Percentiles rank a stretch among this genome's conserved stretches.
These are phyloP conservation scores for Diutina mesorugosa DNA, from an alignment of 1,139 yeast species.

Conservation along the genomic window DNA sequence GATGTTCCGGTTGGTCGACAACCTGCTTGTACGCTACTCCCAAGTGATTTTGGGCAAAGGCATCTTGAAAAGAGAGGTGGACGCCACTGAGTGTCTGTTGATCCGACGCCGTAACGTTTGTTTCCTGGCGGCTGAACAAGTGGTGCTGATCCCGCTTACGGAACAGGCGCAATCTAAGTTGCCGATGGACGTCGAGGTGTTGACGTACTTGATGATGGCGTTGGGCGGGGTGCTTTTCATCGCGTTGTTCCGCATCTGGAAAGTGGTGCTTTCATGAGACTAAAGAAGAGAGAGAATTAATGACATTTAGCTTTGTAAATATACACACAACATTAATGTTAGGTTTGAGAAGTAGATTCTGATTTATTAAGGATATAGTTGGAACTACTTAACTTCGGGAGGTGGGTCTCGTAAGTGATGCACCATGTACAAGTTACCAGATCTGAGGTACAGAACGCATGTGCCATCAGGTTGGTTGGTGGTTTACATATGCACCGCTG, in stretches of 20 bases:
- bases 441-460: too few species aligned
- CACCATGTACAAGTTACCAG: too few species aligned
- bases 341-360: too few species aligned
- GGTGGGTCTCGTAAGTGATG: too few species aligned
- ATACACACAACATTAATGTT: neutral
- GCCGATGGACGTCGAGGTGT: neutral
- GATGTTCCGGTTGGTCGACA: slow-evolving; percentile 21
- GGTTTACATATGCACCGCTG: too few species aligned
- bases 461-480: too few species aligned
- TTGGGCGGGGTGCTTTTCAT: neutral
- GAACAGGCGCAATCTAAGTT: slow-evolving; percentile 11
- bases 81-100: slow-evolving; percentile 19
- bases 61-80: slow-evolving; percentile 24
- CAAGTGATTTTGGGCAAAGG: slow-evolving; percentile 28
- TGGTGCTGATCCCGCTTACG: slow-evolving; percentile 29
- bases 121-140: slow-evolving; percentile 30
- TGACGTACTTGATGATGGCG: neutral
- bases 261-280: neutral
- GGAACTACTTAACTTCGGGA: too few species aligned
- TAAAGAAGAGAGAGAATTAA: too few species aligned
- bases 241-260: neutral
- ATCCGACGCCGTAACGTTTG: slow-evolving; percentile 27
- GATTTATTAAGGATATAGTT: too few species aligned
- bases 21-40: slow-evolving; percentile 21
- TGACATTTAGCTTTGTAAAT: neutral